Evolutionary conservation across 2,329 filamentous ascomycete species (phyloP).

Genomic region (Diaporthe capsici): DNA sequence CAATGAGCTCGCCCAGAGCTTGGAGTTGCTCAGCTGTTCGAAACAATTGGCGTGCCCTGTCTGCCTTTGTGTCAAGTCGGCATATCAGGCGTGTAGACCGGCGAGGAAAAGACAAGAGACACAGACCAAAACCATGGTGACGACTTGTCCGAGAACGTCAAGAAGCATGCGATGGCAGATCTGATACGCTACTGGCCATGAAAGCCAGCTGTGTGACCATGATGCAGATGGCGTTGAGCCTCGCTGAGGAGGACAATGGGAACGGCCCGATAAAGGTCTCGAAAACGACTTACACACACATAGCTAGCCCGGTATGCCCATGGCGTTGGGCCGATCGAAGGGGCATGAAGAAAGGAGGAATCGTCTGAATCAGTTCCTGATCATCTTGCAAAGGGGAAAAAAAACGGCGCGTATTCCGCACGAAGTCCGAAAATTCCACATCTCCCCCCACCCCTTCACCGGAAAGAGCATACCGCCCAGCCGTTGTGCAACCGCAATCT

Average conservation of each 20-base stretch:
- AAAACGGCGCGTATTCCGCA: constrained; percentile 34
- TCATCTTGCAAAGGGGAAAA: neutral
- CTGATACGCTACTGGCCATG: neutral
- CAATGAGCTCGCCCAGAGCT: constrained; percentile 15
- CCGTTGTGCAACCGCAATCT: constrained; percentile 34
- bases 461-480: constrained; percentile 33
- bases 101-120: neutral
- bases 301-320: neutral
- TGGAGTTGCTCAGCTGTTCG: constrained; percentile 12
- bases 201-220: neutral
- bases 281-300: constrained; percentile 21
- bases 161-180: neutral
- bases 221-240: constrained; percentile 18
- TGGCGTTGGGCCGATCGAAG: neutral
- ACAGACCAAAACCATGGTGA: too few species aligned
- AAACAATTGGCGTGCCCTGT: constrained; percentile 19
- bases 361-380: constrained; percentile 29
- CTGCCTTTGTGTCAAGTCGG: neutral
- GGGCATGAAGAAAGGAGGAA: neutral
- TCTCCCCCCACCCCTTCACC: constrained; percentile 24
- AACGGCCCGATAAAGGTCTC: constrained; percentile 19
- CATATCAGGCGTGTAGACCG: neutral
- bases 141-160: constrained; percentile 18
- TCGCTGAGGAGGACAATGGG: constrained; percentile 26
- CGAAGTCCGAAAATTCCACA: neutral